These are phyloP conservation scores for Metrosideros polymorpha DNA, from an alignment of 441 rosid genomes.

Conservation along the genomic window DNA sequence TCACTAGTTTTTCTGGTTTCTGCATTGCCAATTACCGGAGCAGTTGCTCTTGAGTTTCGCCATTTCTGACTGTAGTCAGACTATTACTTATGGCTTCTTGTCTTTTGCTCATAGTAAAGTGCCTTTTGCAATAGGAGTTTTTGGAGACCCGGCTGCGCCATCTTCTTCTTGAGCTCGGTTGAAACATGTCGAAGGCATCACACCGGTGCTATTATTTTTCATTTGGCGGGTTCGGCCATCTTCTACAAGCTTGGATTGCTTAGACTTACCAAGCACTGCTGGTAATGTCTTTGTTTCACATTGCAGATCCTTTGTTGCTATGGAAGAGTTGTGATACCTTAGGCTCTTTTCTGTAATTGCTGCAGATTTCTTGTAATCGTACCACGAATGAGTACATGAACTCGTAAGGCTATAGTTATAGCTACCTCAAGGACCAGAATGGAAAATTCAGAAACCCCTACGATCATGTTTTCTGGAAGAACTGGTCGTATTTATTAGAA, in stretches of 20 bases:
- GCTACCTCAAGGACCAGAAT: neutral
- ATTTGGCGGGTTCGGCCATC: neutral
- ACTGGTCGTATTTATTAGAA: neutral
- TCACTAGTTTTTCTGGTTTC: neutral
- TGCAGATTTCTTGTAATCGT: neutral
- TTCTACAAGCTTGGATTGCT: neutral
- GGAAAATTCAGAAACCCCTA: neutral
- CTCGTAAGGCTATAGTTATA: neutral
- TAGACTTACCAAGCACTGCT: neutral
- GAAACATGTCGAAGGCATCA: neutral
- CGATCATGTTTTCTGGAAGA: neutral
- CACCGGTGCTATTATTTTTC: neutral
- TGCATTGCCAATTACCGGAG: neutral
- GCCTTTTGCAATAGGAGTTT: neutral
- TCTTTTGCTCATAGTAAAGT: neutral
- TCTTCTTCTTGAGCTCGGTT: neutral
- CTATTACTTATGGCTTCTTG: neutral
- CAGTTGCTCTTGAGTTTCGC: neutral
- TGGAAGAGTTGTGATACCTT: neutral
- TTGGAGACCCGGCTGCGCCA: neutral
- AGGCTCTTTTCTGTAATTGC: neutral
- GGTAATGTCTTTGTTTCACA: neutral
- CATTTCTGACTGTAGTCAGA: neutral
- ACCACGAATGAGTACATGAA: neutral
- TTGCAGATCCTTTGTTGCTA: neutral